Percentiles rank a stretch among this genome's conserved stretches.
Evolutionary conservation across 306 rosid species (phyloP).

Genomic region (Arachis hypogaea): DNA sequence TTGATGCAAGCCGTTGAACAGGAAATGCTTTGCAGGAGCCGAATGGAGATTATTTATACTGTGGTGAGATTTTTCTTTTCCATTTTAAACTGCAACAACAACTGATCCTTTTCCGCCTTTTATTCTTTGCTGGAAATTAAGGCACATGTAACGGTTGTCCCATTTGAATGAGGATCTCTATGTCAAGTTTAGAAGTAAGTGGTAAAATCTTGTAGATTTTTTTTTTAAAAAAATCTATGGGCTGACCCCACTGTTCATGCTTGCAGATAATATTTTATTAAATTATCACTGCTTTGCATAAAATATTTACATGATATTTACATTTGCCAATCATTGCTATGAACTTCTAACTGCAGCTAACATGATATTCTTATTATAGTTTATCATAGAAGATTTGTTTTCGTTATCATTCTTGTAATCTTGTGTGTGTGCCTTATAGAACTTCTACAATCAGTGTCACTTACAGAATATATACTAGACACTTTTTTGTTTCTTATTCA

Average conservation of each 20-base stretch:
- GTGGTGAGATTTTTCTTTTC: slow-evolving; percentile 22
- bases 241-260: slow-evolving; percentile 33
- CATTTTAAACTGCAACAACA: background rate
- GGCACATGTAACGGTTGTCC: slow-evolving; percentile 32
- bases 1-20: slow-evolving; percentile 28
- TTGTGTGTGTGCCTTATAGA: no score
- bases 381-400: slow-evolving; percentile 9
- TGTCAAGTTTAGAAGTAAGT: background rate
- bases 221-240: slow-evolving; percentile 19
- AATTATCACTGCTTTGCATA: slow-evolving; percentile 32
- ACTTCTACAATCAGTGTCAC: no score
- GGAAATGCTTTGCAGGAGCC: slow-evolving; percentile 23
- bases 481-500: no score
- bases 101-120: slow-evolving; percentile 13
- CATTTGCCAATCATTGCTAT: slow-evolving; percentile 3
- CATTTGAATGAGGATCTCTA: background rate
- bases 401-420: background rate
- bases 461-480: no score
- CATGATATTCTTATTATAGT: background rate
- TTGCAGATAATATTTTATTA: slow-evolving; percentile 16
- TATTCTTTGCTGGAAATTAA: slow-evolving; percentile 36
- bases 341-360: slow-evolving; percentile 19
- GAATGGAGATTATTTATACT: slow-evolving; percentile 30
- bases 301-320: slow-evolving; percentile 1
- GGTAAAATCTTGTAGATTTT: slow-evolving; percentile 16